These are phyloP conservation scores for Didymella glomerata DNA, from an alignment of 2,329 filamentous ascomycete species.

Conservation along the genomic window DNA sequence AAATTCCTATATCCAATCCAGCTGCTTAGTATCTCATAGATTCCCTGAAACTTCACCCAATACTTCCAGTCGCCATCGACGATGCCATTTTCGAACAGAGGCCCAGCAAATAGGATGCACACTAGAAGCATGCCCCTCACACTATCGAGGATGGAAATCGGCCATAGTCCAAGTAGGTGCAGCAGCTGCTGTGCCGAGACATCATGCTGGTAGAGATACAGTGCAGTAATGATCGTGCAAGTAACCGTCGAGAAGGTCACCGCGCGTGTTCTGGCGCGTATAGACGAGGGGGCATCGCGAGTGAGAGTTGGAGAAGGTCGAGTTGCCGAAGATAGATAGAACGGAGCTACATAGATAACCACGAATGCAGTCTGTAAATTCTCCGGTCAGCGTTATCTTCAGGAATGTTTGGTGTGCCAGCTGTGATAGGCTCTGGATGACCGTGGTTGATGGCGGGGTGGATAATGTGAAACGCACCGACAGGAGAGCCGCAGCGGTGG, in stretches of 20 bases:
- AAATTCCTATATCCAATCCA: conserved; percentile 89
- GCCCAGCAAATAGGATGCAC: conserved; percentile 80
- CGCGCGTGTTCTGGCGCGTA: conserved; percentile 82
- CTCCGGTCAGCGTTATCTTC: conserved; percentile 34
- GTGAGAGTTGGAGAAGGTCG: conserved; percentile 80
- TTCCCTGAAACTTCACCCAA: conserved; percentile 66
- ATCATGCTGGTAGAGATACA: conserved; percentile 67
- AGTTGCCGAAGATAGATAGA: conserved; percentile 83
- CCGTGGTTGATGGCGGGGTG: conserved; percentile 31
- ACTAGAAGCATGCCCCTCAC: conserved; percentile 73
- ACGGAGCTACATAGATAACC: conserved; percentile 86
- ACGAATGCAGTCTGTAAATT: conserved; percentile 75
- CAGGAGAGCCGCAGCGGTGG: conserved; percentile 47
- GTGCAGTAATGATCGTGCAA: conserved; percentile 72
- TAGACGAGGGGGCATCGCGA: conserved; percentile 88
- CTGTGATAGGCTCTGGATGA: conserved; percentile 38
- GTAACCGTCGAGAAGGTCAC: conserved; percentile 78
- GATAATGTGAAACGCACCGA: conserved; percentile 50
- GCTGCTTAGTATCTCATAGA: conserved; percentile 68
- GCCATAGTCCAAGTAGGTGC: conserved; percentile 82
- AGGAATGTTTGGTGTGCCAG: conserved; percentile 18
- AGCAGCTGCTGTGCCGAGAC: conserved; percentile 63
- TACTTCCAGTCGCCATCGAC: conserved; percentile 74
- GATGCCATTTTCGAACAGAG: conserved; percentile 80
- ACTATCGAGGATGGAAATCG: conserved; percentile 71